Evolutionary conservation across 2,329 filamentous ascomycete genomes (phyloP).

Genomic region (Verticillium nonalfalfae): DNA sequence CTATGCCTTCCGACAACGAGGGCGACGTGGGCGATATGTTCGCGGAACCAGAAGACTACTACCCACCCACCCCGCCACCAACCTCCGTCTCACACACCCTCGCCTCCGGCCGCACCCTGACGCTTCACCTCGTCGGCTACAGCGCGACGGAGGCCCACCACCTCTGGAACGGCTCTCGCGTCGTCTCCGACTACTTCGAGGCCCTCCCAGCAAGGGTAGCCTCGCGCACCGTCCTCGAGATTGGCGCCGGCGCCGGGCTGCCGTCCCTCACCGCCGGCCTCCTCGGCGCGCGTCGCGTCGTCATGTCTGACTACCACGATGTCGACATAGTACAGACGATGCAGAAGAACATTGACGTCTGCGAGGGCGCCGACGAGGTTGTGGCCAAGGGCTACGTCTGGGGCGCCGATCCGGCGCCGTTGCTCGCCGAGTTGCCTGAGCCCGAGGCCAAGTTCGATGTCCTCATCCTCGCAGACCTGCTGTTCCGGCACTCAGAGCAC

Average conservation of each 20-base stretch:
- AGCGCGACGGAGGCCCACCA: constrained; percentile 87
- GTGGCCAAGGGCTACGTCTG: constrained; percentile 73
- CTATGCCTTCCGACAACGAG: constrained; percentile 25
- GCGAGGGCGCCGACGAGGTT: constrained; percentile 35
- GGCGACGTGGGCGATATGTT: constrained; percentile 54
- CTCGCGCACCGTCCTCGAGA: constrained; percentile 70
- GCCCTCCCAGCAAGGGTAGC: constrained; percentile 56
- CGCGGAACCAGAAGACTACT: constrained; percentile 75
- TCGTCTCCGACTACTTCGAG: constrained; percentile 74
- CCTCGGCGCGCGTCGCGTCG: constrained; percentile 62
- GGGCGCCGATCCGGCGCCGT: constrained; percentile 57
- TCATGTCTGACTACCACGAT: constrained; percentile 88
- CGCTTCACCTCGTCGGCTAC: constrained; percentile 75
- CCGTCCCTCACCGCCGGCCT: constrained; percentile 73
- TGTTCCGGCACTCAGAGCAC: constrained; percentile 90
- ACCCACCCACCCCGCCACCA: constrained; percentile 68
- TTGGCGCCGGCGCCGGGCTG: constrained; percentile 82
- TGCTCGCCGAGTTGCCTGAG: constrained; percentile 50
- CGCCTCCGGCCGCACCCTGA: constrained; percentile 57
- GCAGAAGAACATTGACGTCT: constrained; percentile 63
- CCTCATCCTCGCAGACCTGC: constrained; percentile 77
- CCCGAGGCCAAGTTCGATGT: constrained; percentile 60
- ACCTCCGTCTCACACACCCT: constrained; percentile 68
- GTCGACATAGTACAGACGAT: constrained; percentile 76
- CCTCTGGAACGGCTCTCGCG: constrained; percentile 84